Conservation (phyloP, 257 asterid species). For the Lycium ferocissimum region DNA sequence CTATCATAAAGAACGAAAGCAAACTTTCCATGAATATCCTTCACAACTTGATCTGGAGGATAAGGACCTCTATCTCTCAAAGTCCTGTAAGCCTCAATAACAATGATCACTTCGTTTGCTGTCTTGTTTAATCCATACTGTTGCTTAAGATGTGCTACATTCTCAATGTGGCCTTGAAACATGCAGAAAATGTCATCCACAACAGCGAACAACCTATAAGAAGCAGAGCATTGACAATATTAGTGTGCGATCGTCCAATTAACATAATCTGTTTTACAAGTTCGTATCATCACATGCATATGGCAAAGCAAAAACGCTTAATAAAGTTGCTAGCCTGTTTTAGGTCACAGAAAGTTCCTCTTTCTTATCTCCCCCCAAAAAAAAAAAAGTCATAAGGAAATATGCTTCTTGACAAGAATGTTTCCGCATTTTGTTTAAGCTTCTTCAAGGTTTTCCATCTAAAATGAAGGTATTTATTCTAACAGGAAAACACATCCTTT, state of each 20-base stretch:
- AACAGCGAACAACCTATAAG: conserved; percentile 71
- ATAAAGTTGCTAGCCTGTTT: not conserved
- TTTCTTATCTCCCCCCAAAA: not conserved
- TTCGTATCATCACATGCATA: not conserved
- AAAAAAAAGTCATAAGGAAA: not conserved
- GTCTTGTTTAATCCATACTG: conserved; percentile 91
- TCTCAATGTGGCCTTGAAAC: conserved; percentile 92
- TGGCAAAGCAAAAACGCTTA: not conserved
- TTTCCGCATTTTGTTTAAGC: not conserved
- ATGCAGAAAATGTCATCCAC: conserved; percentile 94
- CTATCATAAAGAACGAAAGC: conserved; percentile 78
- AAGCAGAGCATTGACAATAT: not conserved
- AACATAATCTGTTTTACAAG: not conserved
- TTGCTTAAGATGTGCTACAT: conserved; percentile 88
- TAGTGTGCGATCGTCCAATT: not conserved
- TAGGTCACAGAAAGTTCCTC: not conserved
- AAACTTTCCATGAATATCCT: conserved; percentile 82
- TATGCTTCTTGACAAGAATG: not conserved
- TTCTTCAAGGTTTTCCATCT: not conserved
- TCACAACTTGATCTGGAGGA: conserved; percentile 94
- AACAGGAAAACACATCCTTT: not conserved
- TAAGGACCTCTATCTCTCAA: conserved; percentile 42
- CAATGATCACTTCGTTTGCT: conserved; percentile 34
- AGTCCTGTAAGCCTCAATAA: too few species aligned
- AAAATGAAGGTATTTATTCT: not conserved